Base-by-base conservation (phyloP, 768 basidiomycete species). In the Tubosaeta sp. region DNA sequence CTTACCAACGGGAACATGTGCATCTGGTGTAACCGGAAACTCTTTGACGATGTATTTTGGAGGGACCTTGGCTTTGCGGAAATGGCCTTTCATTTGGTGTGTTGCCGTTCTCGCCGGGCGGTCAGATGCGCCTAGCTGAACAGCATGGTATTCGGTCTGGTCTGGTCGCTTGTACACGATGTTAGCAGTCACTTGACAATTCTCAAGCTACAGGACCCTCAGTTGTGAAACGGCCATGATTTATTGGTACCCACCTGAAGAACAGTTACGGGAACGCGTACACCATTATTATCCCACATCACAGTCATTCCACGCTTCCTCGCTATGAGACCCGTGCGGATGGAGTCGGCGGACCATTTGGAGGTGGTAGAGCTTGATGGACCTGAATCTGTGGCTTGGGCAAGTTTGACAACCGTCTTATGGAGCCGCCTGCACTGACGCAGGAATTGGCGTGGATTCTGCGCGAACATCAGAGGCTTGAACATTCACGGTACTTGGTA, bases 301-400 rank as follows among this genome's bases (percentile, higher is more conserved):
- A 82, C 82, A 10, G 91, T 88, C 97, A 98, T 98, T 42, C 97
- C 97, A 51, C 92, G 84, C 76, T 99, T 99, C 52, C 87, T 81
- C 25, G 93, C 95, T 68, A 99, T 87, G 56, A 97, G 76, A 8
- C 97, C 97, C 0, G 94, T 95, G 52, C 97, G 81, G 57, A 88
- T 80, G 7, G 91, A 93, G 54, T 79, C 76, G 43, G 95, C 85
- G 5, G 83, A 83, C 95, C 95, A 97, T 79, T 88, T 85, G 11
- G 74, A 54, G 14, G 64, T 50, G 9, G 63, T 53, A 5, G 64
- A 53, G 26, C 57, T 29, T n/a, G 70, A 57, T 34, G 55, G 53
- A 29, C 38, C 57, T 14, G 59, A 41, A 39, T 50, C 50, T 31
- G 59, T 19, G 5, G 63, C 60, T 57, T 55, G 71, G 49, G 61